Conservation (phyloP, 768 basidiomycete genomes). For the Lyophyllum atratum region DNA sequence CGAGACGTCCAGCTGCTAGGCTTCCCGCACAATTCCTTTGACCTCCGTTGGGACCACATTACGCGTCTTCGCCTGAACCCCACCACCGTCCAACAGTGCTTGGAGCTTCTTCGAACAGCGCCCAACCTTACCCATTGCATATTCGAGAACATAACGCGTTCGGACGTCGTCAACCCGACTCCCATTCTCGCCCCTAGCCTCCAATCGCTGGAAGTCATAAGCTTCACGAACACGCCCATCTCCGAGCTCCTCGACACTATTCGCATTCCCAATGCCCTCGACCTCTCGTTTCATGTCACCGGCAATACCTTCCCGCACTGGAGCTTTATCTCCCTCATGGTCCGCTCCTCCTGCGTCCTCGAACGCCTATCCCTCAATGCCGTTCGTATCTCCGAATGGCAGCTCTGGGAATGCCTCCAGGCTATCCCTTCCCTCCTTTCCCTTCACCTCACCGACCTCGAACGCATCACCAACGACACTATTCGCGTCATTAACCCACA, state of each 20-base stretch:
- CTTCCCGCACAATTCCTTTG: conserved; percentile 13
- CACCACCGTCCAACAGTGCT: conserved; percentile 19
- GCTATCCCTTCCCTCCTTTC: conserved; percentile 12
- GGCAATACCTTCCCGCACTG: conserved; percentile 21
- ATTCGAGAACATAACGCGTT: conserved; percentile 19
- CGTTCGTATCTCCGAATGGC: conserved; percentile 17
- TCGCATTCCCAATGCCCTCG: conserved; percentile 9
- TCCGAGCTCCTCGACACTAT: conserved; percentile 22
- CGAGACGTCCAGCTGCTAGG: conserved; percentile 13
- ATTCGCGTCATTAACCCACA: conserved; percentile 14
- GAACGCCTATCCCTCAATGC: conserved; percentile 16
- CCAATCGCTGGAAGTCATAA: conserved; percentile 16
- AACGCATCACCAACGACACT: conserved; percentile 15
- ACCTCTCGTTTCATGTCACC: conserved; percentile 18
- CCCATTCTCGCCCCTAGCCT: conserved; percentile 13
- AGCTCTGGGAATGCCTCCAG: conserved; percentile 18
- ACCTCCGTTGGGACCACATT: conserved; percentile 15
- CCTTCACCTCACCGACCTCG: conserved; percentile 15
- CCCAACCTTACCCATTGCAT: conserved; percentile 17
- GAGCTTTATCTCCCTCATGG: conserved; percentile 20
- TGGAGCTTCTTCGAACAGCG: conserved; percentile 13
- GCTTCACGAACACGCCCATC: conserved; percentile 17
- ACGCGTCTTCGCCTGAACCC: conserved; percentile 17
- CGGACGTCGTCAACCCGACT: conserved; percentile 20
- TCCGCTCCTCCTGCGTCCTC: conserved; percentile 15